These are phyloP conservation scores for Orychophragmus violaceus DNA, from an alignment of 345 rosid species.

Conservation along the genomic window DNA sequence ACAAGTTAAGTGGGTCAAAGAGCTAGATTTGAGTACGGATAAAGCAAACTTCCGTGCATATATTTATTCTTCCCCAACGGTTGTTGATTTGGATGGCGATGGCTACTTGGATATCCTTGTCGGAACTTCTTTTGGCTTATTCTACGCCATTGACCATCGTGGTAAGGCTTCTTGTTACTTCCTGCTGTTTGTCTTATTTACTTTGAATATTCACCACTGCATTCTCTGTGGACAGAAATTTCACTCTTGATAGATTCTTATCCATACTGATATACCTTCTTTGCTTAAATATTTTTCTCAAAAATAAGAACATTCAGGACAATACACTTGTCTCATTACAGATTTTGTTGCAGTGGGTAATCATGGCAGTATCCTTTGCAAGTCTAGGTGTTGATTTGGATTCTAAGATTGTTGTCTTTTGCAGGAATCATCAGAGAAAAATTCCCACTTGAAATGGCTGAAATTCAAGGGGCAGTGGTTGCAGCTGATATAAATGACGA, in stretches of 20 bases:
- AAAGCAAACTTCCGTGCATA: constrained; percentile 65
- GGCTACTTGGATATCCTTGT: constrained; percentile 96
- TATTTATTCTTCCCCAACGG: constrained; percentile 91
- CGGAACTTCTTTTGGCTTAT: constrained; percentile 94
- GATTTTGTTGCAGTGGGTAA: background rate
- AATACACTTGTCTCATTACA: background rate
- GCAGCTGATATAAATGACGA: constrained; percentile 99
- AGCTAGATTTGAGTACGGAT: constrained; percentile 84
- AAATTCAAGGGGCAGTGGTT: constrained; percentile 92
- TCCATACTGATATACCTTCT: background rate
- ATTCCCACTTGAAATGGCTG: constrained; percentile 98
- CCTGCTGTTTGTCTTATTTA: background rate
- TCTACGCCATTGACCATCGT: constrained; percentile 92
- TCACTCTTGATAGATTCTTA: background rate
- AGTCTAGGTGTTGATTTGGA: constrained; percentile 19
- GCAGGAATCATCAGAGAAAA: constrained; percentile 76
- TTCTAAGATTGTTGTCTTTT: constrained; percentile 20
- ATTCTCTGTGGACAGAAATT: background rate
- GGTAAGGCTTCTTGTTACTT: constrained; percentile 44
- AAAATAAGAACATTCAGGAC: background rate
- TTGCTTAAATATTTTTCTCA: background rate
- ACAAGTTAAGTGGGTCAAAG: constrained; percentile 90
- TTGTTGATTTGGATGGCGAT: constrained; percentile 98
- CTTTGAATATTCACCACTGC: background rate
- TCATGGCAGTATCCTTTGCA: constrained; percentile 21